Evolutionary conservation across 1,284 basidiomycete genomes (phyloP), one percentile per base, ranked within the genome.

Genomic region (Melampsora americana): DNA sequence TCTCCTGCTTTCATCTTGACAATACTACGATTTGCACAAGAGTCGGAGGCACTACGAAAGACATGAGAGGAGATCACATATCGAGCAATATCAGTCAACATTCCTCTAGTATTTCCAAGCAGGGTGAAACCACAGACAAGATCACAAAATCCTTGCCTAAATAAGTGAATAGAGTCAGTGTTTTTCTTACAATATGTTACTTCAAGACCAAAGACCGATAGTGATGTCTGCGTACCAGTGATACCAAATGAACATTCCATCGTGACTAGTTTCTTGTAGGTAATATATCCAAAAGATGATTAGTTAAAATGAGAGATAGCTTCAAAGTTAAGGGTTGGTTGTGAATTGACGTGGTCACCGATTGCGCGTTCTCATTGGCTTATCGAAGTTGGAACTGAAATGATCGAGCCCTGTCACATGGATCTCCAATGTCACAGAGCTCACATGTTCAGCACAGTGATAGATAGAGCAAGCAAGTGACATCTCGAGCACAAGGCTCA

Each of bases 1-100:
- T 94, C 92, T 84, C 97, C 93, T 42, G 88, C 84, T 86, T 99
- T 97, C 93, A 98, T 96, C 85, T 95, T 95, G 81, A 98, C 90
- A 83, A 99, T 94, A 28, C 92, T 95, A 77, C 92, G 88, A 5
- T 89, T 90, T 7, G 93, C 89, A 42, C 90, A 93, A 30, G 90
- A 94, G 84, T 99, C 95, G 32, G 93, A 90, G 3, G 94, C 94
- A 79, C 71, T 74, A 32, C 16, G 16, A 18, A 4, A 66, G 42
- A 39, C 28, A 28, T 30, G 32, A 66, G 42, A 30, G 2, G 46
- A 26, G n/a, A 32, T 46, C n/a, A 9, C n/a, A 68, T 46, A 7
- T 48, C 7, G 30, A 6, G 11, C 11, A 18, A 18, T n/a, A 14
- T 20, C 3, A 65, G 28, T 53, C 1, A 61, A 23, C 26, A 7